Percentiles rank a stretch among this genome's conserved stretches.
phyloP scores from a whole-genome alignment of 805 yeast genomes.

The Pichia occidentalis region DNA sequence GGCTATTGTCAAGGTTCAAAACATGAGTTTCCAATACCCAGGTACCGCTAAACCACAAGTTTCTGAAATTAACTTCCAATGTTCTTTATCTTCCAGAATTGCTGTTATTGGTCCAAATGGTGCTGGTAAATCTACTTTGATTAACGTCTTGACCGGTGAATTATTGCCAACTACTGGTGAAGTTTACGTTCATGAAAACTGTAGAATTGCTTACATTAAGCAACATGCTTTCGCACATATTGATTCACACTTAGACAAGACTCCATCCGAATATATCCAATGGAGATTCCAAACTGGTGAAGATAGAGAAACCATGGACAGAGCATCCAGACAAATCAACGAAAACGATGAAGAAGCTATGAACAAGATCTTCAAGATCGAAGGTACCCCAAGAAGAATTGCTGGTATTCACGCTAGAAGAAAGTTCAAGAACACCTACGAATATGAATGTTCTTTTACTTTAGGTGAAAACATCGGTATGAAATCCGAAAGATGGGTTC shows the following conservation, averaged over 20 bases:
- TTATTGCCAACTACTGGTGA: slow-evolving; percentile 97
- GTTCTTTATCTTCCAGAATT: slow-evolving; percentile 98
- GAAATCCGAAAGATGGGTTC: slow-evolving; percentile 99
- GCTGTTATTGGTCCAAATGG: slow-evolving; percentile 99
- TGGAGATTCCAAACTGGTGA: slow-evolving; percentile 99
- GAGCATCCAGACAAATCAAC: slow-evolving; percentile 97
- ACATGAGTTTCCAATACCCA: slow-evolving; percentile 99
- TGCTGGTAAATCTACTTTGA: slow-evolving; percentile 99
- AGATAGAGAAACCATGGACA: slow-evolving; percentile 99
- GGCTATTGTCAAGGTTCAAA: slow-evolving; percentile 96
- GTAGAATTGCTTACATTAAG: slow-evolving; percentile 99
- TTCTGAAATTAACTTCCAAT: slow-evolving; percentile 89
- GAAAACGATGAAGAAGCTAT: slow-evolving; percentile 96
- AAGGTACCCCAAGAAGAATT: slow-evolving; percentile 97
- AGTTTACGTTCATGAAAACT: slow-evolving; percentile 98
- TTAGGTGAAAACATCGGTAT: slow-evolving; percentile 98
- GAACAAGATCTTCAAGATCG: slow-evolving; percentile 99
- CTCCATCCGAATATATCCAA: slow-evolving; percentile 99
- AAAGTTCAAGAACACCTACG: slow-evolving; percentile 99
- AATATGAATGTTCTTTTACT: slow-evolving; percentile 96
- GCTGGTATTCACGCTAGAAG: slow-evolving; percentile 92
- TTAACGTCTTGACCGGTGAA: slow-evolving; percentile 99
- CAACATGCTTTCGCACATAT: slow-evolving; percentile 99
- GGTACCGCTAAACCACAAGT: slow-evolving; percentile 98
- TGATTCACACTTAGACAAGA: slow-evolving; percentile 97